These are phyloP conservation scores for Arachnopeziza araneosa DNA, from an alignment of 2,329 filamentous ascomycete species.

Conservation along the genomic window DNA sequence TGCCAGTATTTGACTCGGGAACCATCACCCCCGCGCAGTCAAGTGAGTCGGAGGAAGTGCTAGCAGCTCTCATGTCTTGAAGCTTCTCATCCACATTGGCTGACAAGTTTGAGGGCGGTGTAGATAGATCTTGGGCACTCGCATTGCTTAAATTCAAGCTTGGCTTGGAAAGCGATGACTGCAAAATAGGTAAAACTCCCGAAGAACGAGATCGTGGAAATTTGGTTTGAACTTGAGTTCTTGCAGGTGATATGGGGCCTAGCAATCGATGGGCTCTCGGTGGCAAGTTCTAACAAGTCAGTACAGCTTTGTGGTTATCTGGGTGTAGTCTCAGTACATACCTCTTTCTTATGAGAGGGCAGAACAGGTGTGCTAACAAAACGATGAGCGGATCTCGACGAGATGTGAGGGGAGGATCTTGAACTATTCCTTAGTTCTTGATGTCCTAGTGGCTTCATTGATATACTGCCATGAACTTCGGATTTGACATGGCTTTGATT, in stretches of 20 bases:
- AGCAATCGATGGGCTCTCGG: constrained; percentile 10
- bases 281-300: constrained; percentile 6
- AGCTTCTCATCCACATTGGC: not conserved
- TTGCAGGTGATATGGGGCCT: constrained; percentile 13
- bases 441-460: not conserved
- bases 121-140: not conserved
- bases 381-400: constrained; percentile 7
- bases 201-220: constrained; percentile 41
- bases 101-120: not conserved
- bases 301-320: not conserved
- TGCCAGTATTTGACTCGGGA: not conserved
- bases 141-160: not conserved
- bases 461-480: not conserved
- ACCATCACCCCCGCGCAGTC: not conserved
- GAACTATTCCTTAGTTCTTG: not conserved
- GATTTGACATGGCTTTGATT: not conserved
- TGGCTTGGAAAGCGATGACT: constrained; percentile 33
- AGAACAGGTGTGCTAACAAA: constrained; percentile 14
- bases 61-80: not conserved
- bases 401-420: constrained; percentile 9
- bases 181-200: constrained; percentile 40
- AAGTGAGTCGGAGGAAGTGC: not conserved
- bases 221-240: constrained; percentile 2
- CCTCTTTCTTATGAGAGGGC: constrained; percentile 14
- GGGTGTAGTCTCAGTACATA: not conserved